Base-by-base conservation (phyloP, 2,329 filamentous ascomycete species). In the Pseudogymnoascus sp. region DNA sequence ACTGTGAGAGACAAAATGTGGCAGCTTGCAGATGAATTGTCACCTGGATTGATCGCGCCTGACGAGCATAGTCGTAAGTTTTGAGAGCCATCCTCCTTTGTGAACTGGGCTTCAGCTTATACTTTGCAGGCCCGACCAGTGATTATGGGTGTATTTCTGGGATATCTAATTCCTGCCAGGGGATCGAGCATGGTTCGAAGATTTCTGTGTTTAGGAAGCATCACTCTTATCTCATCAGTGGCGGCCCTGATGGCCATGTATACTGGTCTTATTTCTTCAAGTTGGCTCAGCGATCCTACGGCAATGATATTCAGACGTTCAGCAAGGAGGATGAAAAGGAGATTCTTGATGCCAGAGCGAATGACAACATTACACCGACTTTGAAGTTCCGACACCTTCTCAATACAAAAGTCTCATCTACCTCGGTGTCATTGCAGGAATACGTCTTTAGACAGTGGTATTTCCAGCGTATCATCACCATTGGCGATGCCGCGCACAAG, bases 401-500 rank as follows among this genome's bases (percentile, higher is more conserved):
- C 61, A 44, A 67, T 33, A 64, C 63, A 6, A 42, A 66, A 31
- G 65, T 42, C 6, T 64, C 61, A 10, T 69, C 65, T 13, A 67
- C 69, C 5, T 63, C 75, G 23, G 67, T 74, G 1, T 67, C 70
- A 60, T 44, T 76, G n/a, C 70, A 74, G 53, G 76, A 78, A 64
- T 74, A 74, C 37, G 71, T 77, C 1, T 72, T 77, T n/a, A 65
- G 73, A 10, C 70, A 72, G 37, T 79, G 77, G 74, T 71, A 75
- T 60, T 77, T 72, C 44, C 70, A 72, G 10, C 68, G 78, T 9
- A 73, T 77, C 2, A 70, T 79, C 1, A 68, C 73, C 1, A 71
- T 79, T 5, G 77, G 77, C 0, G 78, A 79, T 65, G 71, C 77
- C 0, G 75, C 73, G 6, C 77, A 79, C 65, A 79, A 79, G 71